Conservation (phyloP, 2,329 filamentous ascomycete species). For the Pseudocercospora macadamiae region DNA sequence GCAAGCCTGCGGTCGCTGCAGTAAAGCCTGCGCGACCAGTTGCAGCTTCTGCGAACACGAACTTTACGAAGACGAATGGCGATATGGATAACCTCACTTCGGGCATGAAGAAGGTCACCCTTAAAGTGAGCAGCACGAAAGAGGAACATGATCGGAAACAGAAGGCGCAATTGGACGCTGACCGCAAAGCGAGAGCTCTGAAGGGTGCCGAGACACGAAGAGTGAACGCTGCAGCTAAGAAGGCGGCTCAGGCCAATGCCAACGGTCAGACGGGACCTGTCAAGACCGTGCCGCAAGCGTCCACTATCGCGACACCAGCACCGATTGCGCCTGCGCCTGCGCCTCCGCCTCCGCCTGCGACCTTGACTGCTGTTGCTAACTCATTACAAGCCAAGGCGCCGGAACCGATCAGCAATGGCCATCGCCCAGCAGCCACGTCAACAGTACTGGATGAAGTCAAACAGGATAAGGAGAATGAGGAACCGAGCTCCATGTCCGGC, state of each 20-base stretch:
- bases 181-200: conserved; percentile 37
- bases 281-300: no score
- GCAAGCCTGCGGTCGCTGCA: conserved; percentile 38
- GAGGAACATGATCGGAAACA: conserved; percentile 57
- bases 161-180: conserved; percentile 49
- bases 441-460: not conserved
- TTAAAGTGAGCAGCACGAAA: conserved; percentile 58
- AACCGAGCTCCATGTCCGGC: not conserved
- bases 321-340: not conserved
- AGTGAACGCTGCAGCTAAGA: conserved; percentile 39
- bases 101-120: conserved; percentile 60
- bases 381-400: not conserved
- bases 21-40: conserved; percentile 6
- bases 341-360: no score
- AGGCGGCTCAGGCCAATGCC: conserved; percentile 23
- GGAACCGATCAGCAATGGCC: not conserved
- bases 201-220: conserved; percentile 39
- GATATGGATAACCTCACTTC: conserved; percentile 55
- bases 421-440: not conserved
- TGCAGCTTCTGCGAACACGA: not conserved
- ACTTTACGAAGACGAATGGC: conserved; percentile 28
- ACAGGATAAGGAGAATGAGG: conserved; percentile 8
- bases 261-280: not conserved
- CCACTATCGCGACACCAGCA: not conserved
- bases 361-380: not conserved